Evolutionary conservation across 257 asterid species (phyloP).

Genomic region (Przewalskia tangutica): DNA sequence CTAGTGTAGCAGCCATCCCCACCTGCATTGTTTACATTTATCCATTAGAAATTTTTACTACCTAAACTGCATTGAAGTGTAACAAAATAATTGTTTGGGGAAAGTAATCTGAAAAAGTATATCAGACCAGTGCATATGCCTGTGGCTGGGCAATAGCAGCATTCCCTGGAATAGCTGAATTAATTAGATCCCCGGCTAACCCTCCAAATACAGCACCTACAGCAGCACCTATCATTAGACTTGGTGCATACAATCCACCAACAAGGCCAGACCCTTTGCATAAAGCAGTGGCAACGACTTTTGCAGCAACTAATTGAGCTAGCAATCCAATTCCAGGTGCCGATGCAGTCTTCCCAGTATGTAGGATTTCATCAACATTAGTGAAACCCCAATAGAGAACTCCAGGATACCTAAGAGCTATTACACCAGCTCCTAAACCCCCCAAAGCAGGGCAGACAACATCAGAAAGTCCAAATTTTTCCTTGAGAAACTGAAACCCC

Average conservation of each 20-base stretch:
- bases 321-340: conserved; percentile 98
- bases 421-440: conserved; percentile 92
- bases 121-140: conserved; percentile 78
- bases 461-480: conserved; percentile 61
- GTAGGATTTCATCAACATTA: conserved; percentile 92
- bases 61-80: background rate
- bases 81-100: no score
- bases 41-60: background rate
- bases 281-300: conserved; percentile 88
- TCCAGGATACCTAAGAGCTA: conserved; percentile 94
- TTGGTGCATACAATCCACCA: conserved; percentile 96
- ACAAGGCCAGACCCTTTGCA: conserved; percentile 96
- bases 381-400: conserved; percentile 95
- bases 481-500: conserved; percentile 54
- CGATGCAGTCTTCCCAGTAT: conserved; percentile 94
- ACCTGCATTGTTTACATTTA: conserved; percentile 43
- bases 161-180: conserved; percentile 94
- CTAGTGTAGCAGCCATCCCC: conserved; percentile 99
- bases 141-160: conserved; percentile 95
- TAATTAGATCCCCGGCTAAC: conserved; percentile 73
- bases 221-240: conserved; percentile 99
- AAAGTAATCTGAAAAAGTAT: background rate
- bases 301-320: conserved; percentile 85
- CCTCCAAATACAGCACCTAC: conserved; percentile 99
- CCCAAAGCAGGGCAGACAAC: conserved; percentile 97